Evolutionary conservation across 495 filamentous ascomycete genomes (phyloP).

Genomic region (Trypethelium eluteriae): DNA sequence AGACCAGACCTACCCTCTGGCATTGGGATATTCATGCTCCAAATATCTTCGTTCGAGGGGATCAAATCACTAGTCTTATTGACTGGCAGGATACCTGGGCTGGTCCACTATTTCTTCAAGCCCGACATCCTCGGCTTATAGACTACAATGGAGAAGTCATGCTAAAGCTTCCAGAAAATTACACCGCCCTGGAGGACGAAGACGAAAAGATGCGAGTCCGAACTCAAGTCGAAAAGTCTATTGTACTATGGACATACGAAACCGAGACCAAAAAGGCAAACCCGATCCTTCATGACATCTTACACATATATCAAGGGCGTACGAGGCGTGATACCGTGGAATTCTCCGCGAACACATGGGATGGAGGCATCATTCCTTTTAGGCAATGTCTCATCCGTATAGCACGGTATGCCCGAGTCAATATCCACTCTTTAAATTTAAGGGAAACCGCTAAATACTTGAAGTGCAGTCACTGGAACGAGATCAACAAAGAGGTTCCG

Average conservation of each 20-base stretch:
- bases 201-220: slow-evolving; percentile 12
- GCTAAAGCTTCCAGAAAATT: slow-evolving; percentile 8
- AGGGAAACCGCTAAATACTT: slow-evolving; percentile 23
- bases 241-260: slow-evolving; percentile 10
- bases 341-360: slow-evolving; percentile 14
- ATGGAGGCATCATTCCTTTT: slow-evolving; percentile 15
- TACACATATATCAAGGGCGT: slow-evolving; percentile 5
- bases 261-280: slow-evolving; percentile 6
- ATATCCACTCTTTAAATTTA: slow-evolving; percentile 19
- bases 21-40: slow-evolving; percentile 13
- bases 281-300: slow-evolving; percentile 5
- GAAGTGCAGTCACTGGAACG: slow-evolving; percentile 30
- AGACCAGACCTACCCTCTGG: slow-evolving; percentile 11
- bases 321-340: slow-evolving; percentile 13
- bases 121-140: slow-evolving; percentile 14
- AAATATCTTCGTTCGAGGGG: slow-evolving; percentile 6
- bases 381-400: slow-evolving; percentile 14
- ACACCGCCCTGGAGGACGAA: slow-evolving; percentile 7
- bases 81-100: slow-evolving; percentile 13
- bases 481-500: slow-evolving; percentile 26
- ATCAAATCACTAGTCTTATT: slow-evolving; percentile 9
- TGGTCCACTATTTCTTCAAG: slow-evolving; percentile 14
- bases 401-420: slow-evolving; percentile 24
- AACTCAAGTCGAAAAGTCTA: slow-evolving; percentile 11
- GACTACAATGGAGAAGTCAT: slow-evolving; percentile 15